Base-by-base conservation (phyloP, 352 stramenopile genomes). In the Peronospora belbahrii region DNA sequence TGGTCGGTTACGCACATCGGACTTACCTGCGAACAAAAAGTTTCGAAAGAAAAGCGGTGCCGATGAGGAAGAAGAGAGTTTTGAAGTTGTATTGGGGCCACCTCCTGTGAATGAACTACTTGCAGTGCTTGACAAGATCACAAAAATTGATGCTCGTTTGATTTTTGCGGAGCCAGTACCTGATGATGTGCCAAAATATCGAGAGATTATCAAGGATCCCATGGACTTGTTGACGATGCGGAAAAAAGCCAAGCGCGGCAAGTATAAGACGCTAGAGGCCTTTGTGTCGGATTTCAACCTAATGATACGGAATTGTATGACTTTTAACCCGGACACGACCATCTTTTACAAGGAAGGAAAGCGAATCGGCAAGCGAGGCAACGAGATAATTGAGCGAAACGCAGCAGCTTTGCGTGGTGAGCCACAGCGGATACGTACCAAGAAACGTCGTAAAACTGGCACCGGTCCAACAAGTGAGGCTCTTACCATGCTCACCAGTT, bases 321-420 rank as follows among this genome's bases (percentile, higher is more conserved):
- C 75, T 5, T 94, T 90, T 53, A 94, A 94, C 40, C 70, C 79
- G 2, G 78, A 90, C 41, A 84, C 74, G 22, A 92, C 83, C 2
- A 79, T 94, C 13, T 94, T 90, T 47, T 89, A 89, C 57, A 94
- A 92, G 33, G 80, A 94, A 68, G 83, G 65, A 39, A 94, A 94
- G 48, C 74, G 82, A 30, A 62, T 94, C 13, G 75, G 77, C 17
- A 94, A 91, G 59, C 70, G 79, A n/a, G 81, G 82, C 17, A 61
- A 71, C 19, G 79, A 85, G 37, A 52, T 89, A n/a, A 81, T 94
- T 31, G 77, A 89, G 27, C 79, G 81, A 57, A 74, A 81, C 42
- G 59, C 68, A 24, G 42, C 59, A 9, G 66, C 70, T 22, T 48
- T 90, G n/a, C 74, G 73, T 39, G 79, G 79, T 4, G 74, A 85